These are phyloP conservation scores for Epithele typhae DNA, from an alignment of 768 basidiomycete genomes.

Conservation along the genomic window DNA sequence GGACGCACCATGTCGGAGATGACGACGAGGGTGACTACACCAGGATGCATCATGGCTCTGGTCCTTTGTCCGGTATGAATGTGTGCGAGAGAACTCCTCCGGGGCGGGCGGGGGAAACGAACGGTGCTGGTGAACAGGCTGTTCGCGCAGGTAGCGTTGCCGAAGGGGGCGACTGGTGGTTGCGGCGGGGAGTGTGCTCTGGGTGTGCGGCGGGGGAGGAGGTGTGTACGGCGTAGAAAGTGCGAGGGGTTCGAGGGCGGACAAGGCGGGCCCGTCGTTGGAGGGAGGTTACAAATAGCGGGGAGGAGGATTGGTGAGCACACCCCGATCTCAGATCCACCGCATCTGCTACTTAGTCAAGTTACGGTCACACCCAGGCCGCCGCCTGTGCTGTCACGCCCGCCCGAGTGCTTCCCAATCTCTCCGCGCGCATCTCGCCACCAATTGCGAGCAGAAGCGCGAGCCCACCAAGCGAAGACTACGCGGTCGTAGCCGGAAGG, in stretches of 20 bases:
- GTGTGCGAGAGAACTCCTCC: not conserved
- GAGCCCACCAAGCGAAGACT: no score
- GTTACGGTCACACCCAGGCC: conserved; percentile 2
- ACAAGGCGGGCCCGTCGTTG: no score
- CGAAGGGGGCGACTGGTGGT: not conserved
- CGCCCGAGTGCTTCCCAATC: no score
- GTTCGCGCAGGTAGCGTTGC: no score
- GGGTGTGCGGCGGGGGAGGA: conserved; percentile 8
- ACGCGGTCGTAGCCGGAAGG: no score
- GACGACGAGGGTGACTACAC: conserved; percentile 23
- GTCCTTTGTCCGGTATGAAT: not conserved
- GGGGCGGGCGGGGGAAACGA: not conserved
- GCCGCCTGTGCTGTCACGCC: not conserved
- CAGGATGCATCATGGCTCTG: conserved; percentile 12
- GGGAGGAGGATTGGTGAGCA: conserved; percentile 18
- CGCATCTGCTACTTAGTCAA: conserved; percentile 1
- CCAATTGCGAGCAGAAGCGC: no score
- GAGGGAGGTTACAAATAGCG: conserved; percentile 14
- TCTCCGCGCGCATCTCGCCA: no score
- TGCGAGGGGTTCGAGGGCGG: not conserved
- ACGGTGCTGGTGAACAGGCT: not conserved
- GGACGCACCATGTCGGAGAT: conserved; percentile 33
- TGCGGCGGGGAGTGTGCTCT: conserved; percentile 9
- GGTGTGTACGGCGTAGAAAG: not conserved
- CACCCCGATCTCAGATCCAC: conserved; percentile 7